Percentiles rank a stretch among this genome's conserved stretches.
These are phyloP conservation scores for Casaregolazyma suthepensis DNA, from an alignment of 1,139 yeast genomes.

Conservation along the genomic window DNA sequence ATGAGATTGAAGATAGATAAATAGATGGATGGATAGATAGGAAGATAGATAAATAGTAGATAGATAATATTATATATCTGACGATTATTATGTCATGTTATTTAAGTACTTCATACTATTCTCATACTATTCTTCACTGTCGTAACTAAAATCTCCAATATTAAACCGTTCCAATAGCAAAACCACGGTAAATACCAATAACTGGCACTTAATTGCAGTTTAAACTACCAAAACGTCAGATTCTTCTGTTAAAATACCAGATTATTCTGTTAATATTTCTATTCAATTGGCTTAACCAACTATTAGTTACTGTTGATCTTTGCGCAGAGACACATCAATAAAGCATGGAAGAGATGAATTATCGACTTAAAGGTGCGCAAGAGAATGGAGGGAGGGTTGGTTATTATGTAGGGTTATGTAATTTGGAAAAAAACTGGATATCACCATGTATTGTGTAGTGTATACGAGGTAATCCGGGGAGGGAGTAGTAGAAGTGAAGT, in stretches of 20 bases:
- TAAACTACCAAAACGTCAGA: background rate
- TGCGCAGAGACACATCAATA: conserved; percentile 12
- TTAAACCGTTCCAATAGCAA: background rate
- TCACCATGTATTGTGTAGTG: background rate
- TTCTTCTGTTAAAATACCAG: background rate
- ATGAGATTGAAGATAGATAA: background rate
- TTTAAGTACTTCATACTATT: too few species aligned
- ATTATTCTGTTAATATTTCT: background rate
- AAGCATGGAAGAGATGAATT: conserved; percentile 6
- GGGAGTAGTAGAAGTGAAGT: too few species aligned
- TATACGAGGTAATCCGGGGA: background rate
- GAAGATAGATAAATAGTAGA: too few species aligned
- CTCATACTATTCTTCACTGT: too few species aligned
- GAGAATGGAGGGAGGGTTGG: background rate
- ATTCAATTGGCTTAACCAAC: background rate
- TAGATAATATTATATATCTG: too few species aligned
- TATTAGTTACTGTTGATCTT: conserved; percentile 1
- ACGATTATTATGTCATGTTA: too few species aligned
- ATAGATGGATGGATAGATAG: too few species aligned
- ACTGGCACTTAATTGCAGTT: background rate
- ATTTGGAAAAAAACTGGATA: background rate
- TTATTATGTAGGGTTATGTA: background rate
- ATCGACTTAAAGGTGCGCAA: conserved; percentile 12
- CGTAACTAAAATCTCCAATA: background rate
- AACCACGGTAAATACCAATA: background rate